Evolutionary conservation across 768 basidiomycete species (phyloP).

Genomic region (Rhodotorula toruloides): DNA sequence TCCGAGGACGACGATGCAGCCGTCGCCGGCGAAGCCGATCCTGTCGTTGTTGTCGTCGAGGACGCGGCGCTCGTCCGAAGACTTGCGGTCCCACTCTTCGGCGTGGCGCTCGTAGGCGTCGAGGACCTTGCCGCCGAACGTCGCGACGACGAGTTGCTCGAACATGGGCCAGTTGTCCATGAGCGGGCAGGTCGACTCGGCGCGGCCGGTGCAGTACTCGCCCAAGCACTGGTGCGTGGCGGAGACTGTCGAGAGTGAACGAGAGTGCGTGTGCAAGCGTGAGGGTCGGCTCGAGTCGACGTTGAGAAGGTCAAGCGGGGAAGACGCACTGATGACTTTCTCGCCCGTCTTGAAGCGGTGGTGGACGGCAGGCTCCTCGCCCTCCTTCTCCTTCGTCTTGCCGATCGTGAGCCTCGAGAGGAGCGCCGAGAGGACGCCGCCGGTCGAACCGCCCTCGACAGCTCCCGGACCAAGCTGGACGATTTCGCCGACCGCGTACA

Average conservation of each 20-base stretch:
- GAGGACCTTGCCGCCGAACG: constrained; percentile 5
- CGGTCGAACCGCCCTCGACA: not conserved
- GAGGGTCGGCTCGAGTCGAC: not conserved
- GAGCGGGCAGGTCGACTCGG: not conserved
- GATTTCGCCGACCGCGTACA: constrained; percentile 4
- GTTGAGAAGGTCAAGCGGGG: not conserved
- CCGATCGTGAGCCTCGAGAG: not conserved
- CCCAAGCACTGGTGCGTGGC: constrained; percentile 18
- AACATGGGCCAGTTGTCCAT: not conserved
- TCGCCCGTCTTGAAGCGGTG: constrained; percentile 20
- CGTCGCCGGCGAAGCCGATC: constrained; percentile 4
- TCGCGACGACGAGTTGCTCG: constrained; percentile 9
- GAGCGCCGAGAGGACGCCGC: not conserved
- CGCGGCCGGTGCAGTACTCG: constrained; percentile 10
- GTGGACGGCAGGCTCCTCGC: not conserved
- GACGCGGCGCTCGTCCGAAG: not conserved
- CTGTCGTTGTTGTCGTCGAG: not conserved
- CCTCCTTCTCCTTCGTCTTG: not conserved
- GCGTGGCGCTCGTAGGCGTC: not conserved
- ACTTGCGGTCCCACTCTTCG: not conserved
- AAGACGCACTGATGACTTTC: constrained; percentile 9
- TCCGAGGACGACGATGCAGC: constrained; percentile 10
- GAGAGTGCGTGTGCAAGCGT: not conserved
- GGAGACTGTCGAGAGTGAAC: not conserved
- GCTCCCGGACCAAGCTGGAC: constrained; percentile 4